Percentiles rank a stretch among this genome's conserved stretches.
Conservation (phyloP, 768 basidiomycete genomes). For the Agrocybe pediades region DNA sequence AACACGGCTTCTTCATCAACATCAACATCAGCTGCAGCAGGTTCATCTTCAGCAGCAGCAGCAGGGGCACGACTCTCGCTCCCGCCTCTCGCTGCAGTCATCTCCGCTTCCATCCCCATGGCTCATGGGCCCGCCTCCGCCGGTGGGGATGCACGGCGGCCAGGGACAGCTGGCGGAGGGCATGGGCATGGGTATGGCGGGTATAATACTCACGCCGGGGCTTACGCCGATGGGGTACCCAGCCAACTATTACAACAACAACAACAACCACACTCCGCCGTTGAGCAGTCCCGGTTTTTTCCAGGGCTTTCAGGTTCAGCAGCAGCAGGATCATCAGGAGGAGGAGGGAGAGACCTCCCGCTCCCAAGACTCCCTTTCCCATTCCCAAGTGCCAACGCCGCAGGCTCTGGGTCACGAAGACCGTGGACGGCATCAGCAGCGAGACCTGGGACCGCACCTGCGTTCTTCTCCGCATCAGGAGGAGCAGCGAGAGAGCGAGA, state of each 20-base stretch:
- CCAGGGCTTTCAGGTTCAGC: slow-evolving; percentile 57
- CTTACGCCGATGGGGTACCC: too few relatives aligned
- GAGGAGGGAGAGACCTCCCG: neutral
- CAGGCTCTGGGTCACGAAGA: too few relatives aligned
- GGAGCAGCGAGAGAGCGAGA: too few relatives aligned
- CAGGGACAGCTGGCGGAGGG: too few relatives aligned
- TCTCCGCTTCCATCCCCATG: slow-evolving; percentile 67
- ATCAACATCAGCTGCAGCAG: too few relatives aligned
- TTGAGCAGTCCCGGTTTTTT: slow-evolving; percentile 46
- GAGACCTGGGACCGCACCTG: slow-evolving; percentile 74
- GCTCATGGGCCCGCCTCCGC: slow-evolving; percentile 8
- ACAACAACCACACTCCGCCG: slow-evolving; percentile 29
- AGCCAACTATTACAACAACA: too few relatives aligned
- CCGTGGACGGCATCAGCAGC: slow-evolving; percentile 50
- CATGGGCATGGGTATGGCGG: too few relatives aligned
- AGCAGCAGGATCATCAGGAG: neutral
- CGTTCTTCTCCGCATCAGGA: slow-evolving; percentile 55
- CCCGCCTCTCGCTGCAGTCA: slow-evolving; percentile 76
- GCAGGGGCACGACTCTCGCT: slow-evolving; percentile 56
- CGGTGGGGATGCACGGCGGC: too few relatives aligned
- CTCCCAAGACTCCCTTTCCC: slow-evolving; percentile 18
- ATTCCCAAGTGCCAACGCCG: too few relatives aligned
- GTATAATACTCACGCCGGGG: too few relatives aligned
- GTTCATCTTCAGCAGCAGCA: too few relatives aligned
- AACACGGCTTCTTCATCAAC: neutral